These are phyloP conservation scores for Aristolochia contorta DNA, from an alignment of 164 flowering plant genomes.

Conservation along the genomic window DNA sequence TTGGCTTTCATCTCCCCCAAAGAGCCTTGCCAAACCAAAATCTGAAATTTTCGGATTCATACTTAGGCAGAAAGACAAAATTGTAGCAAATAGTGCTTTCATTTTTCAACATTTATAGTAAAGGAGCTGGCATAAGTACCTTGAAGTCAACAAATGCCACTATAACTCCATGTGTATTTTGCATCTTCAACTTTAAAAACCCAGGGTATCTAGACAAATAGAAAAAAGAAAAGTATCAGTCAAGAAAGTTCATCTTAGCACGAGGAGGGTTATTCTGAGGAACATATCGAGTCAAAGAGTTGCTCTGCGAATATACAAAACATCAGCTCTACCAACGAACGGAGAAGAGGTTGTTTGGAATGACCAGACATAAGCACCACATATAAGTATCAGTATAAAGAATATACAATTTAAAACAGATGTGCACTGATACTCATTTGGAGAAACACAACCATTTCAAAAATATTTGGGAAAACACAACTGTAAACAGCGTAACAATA, in stretches of 20 bases:
- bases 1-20: too few species aligned
- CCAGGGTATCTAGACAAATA: conserved; percentile 55
- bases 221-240: not conserved
- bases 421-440: too few species aligned
- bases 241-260: conserved; percentile 21
- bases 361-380: not conserved
- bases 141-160: conserved; percentile 96
- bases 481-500: too few species aligned
- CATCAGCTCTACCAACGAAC: not conserved
- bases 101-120: not conserved
- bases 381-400: not conserved
- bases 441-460: too few species aligned
- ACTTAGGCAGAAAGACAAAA: too few species aligned
- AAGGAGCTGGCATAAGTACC: conserved; percentile 27
- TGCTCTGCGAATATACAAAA: conserved; percentile 16
- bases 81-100: too few species aligned
- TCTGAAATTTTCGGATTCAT: too few species aligned
- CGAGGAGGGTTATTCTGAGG: conserved; percentile 49
- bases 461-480: too few species aligned
- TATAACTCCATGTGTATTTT: conserved; percentile 68
- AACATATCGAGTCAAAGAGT: conserved; percentile 16
- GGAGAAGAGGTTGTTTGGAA: too few species aligned
- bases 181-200: conserved; percentile 86
- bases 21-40: too few species aligned
- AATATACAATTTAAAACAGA: not conserved